Conservation (phyloP, 257 asterid species). For the Solanum clarkiae region DNA sequence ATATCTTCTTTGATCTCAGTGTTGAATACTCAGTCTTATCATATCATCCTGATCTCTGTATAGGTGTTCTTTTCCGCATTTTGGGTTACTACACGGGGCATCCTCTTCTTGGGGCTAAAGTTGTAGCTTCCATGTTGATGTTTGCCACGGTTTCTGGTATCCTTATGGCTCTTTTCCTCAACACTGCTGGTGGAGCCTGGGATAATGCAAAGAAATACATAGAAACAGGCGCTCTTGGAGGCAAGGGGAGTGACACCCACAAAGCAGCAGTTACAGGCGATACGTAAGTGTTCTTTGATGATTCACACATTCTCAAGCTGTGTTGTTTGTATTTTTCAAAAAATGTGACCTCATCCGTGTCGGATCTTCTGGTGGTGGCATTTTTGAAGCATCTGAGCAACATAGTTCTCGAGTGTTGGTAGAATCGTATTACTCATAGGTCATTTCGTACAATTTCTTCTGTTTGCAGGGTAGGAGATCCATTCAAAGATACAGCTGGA, state of each 20-base stretch:
- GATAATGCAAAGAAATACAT: constrained; percentile 98
- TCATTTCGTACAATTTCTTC: not conserved
- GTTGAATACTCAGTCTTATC: constrained; percentile 3
- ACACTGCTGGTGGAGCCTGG: constrained; percentile 99
- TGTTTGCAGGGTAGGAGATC: constrained; percentile 84
- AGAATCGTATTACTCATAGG: not conserved
- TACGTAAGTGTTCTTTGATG: constrained; percentile 52
- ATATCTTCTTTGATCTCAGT: not conserved
- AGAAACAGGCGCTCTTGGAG: constrained; percentile 95
- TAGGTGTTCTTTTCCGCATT: constrained; percentile 75
- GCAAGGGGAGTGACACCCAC: constrained; percentile 97
- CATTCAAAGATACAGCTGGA: constrained; percentile 98
- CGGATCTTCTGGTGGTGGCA: not conserved
- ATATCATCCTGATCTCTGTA: not conserved
- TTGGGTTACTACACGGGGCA: constrained; percentile 91
- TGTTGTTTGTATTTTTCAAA: not conserved
- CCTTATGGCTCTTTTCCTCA: constrained; percentile 98
- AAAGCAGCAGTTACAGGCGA: constrained; percentile 98
- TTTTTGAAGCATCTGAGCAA: not conserved
- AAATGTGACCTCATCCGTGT: not conserved
- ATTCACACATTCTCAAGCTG: not conserved
- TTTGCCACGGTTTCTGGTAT: constrained; percentile 97
- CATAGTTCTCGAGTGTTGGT: not conserved
- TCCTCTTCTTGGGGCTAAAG: constrained; percentile 96
- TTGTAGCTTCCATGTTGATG: constrained; percentile 93